Evolutionary conservation across 305 asterid species (phyloP).

Genomic region (Solanum aculeatissimum): DNA sequence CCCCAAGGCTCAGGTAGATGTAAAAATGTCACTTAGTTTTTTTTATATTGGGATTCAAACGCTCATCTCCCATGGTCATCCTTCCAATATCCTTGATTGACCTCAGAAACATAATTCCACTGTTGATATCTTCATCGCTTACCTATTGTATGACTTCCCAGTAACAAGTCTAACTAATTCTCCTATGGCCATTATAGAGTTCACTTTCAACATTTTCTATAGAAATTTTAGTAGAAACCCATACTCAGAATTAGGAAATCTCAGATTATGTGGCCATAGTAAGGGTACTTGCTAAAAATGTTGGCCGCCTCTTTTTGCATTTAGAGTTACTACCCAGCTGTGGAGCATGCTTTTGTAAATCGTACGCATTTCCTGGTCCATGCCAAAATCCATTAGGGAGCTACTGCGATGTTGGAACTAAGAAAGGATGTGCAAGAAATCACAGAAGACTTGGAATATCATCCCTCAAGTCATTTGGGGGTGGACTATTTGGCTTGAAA

Average conservation of each 20-base stretch:
- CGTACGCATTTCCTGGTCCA: neutral
- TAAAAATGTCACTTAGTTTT: neutral
- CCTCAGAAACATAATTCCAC: neutral
- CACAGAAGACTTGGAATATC: no score
- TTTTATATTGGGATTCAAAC: neutral
- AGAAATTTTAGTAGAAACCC: neutral
- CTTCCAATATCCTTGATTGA: neutral
- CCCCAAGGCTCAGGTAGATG: neutral
- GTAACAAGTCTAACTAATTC: no score
- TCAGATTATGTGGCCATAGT: neutral
- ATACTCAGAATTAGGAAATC: neutral
- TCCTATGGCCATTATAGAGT: neutral
- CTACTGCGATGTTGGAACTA: neutral
- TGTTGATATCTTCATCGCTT: neutral
- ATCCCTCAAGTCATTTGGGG: no score
- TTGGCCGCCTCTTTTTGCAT: neutral
- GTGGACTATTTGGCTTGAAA: no score
- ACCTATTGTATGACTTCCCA: neutral
- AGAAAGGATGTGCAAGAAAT: no score
- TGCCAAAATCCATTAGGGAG: neutral
- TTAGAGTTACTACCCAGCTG: neutral
- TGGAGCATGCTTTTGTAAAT: neutral
- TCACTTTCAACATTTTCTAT: neutral
- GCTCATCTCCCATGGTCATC: neutral
- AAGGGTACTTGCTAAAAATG: neutral